Base-by-base conservation (phyloP, 805 yeast species). In the Candida schatavii region DNA sequence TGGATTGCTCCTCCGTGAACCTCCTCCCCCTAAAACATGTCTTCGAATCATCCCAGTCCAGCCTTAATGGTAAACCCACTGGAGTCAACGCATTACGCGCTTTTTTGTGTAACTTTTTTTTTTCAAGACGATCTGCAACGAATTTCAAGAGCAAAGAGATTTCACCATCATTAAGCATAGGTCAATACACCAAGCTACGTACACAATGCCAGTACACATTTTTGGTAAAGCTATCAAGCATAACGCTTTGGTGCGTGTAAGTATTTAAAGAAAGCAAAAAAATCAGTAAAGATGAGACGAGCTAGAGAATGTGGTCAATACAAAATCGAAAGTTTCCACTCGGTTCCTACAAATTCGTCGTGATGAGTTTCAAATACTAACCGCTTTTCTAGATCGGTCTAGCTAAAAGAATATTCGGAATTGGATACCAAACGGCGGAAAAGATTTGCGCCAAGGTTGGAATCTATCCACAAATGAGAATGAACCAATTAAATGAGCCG, bases 391-490 rank as follows among this genome's bases (percentile, higher is more conserved):
- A 59, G 64, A 64, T 67, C 48, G 98, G 95, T 3, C 72, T 93
- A 47, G 81, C 90, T 19, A 76, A 84, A 43, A 83, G 82, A 47
- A 83, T 93, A 49, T 90, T 86, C 59, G 99, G 98, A 23, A 71
- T 93, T 31, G 97, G 98, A n/a, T 63, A 68, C 35, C 62, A 68
- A 41, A 80, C 85, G 7, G 91, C 97, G 2, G 78, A 77, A 48
- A 71, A 73, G 54, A 72, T 93, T 40, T 89, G 97, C 61, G 82
- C 97, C 30, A 88, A 81, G 58, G 78, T 91, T 18, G 97, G 96
- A 9, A 77, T 93, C 45, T 91, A 90, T 57, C 98, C 98, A 35
- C 73, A 77, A 59, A 90, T 91, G 95, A 80, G 96, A 66, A 84
- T 90, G 86, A 93, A 87, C 61, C 96, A 93, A 64, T 76, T 93